Evolutionary conservation across 2,329 filamentous ascomycete genomes (phyloP).

Genomic region (Fonsecaea monophora): DNA sequence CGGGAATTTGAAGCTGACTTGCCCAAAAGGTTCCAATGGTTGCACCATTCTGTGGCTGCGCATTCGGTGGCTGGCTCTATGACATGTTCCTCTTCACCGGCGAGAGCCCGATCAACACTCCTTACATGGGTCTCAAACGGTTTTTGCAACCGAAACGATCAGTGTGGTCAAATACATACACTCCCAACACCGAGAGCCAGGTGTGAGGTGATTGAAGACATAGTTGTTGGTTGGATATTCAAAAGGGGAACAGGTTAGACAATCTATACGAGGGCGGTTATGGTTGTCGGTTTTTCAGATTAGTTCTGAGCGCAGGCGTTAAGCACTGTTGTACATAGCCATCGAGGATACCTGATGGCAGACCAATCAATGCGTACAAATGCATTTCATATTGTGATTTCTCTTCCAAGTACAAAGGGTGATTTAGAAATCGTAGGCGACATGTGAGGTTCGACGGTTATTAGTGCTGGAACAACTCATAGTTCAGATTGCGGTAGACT

Average conservation of each 20-base stretch:
- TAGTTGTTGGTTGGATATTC: background rate
- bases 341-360: background rate
- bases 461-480: background rate
- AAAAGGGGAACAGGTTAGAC: background rate
- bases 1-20: slow-evolving; percentile 23
- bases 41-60: slow-evolving; percentile 69
- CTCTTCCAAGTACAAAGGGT: background rate
- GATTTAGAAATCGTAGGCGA: background rate
- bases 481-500: background rate
- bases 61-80: slow-evolving; percentile 70
- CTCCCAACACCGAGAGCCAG: slow-evolving; percentile 25
- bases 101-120: slow-evolving; percentile 70
- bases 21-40: slow-evolving; percentile 70
- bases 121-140: slow-evolving; percentile 67
- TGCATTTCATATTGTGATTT: background rate
- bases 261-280: background rate
- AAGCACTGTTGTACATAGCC: background rate
- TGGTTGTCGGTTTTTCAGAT: background rate
- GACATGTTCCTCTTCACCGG: slow-evolving; percentile 73
- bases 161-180: slow-evolving; percentile 39
- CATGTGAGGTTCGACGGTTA: background rate
- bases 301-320: background rate
- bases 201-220: slow-evolving; percentile 15
- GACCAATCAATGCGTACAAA: background rate
- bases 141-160: slow-evolving; percentile 47